Percentiles rank a stretch among this genome's conserved stretches.
Conservation (phyloP, 768 basidiomycete genomes). For the Amanita rubescens region DNA sequence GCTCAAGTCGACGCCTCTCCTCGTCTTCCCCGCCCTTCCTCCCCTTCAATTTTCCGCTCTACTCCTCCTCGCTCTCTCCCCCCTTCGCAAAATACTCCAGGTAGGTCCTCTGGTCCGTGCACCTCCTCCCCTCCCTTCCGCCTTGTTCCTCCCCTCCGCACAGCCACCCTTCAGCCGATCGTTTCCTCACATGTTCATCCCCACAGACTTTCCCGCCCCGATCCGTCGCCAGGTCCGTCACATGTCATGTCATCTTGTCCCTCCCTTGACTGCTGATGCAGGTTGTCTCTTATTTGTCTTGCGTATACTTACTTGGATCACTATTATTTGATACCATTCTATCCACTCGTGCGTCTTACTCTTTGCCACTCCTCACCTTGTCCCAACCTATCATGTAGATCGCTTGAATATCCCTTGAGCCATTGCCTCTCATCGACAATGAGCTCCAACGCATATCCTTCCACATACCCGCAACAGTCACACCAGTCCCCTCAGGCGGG, state of each 20-base stretch:
- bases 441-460: conserved; percentile 16
- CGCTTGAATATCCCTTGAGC: conserved; percentile 4
- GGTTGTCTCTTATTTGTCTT: conserved; percentile 3
- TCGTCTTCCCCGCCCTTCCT: neutral
- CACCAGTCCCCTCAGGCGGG: conserved; percentile 3
- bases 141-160: conserved; percentile 1
- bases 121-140: conserved; percentile 3
- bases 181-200: conserved; percentile 7
- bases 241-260: no score
- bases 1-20: neutral
- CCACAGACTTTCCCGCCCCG: conserved; percentile 3
- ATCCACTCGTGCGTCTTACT: neutral
- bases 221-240: conserved; percentile 4
- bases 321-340: conserved; percentile 4
- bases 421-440: conserved; percentile 7
- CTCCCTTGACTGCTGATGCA: neutral
- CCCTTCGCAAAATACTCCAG: conserved; percentile 6
- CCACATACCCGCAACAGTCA: conserved; percentile 9
- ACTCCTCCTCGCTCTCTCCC: neutral
- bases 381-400: neutral
- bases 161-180: conserved; percentile 8
- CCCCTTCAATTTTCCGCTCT: no score
- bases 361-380: neutral
- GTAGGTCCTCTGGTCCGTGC: conserved; percentile 8
- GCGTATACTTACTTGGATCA: neutral